phyloP scores from a whole-genome alignment of 805 yeast genomes.

The Jamesozyma rosinii region DNA sequence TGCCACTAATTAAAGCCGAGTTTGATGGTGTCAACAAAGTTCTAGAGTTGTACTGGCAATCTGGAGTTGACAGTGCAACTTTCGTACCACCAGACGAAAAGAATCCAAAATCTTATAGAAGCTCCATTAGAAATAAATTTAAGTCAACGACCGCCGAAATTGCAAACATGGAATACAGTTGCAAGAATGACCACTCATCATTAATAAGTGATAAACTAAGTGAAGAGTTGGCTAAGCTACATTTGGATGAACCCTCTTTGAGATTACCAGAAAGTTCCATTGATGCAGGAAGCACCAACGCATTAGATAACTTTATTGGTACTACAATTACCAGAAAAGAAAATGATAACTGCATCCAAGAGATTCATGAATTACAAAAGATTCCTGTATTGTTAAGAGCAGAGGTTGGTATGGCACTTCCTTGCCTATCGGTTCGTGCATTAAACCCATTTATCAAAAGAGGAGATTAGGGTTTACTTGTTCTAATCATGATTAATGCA shows the following conservation, averaged over 20 bases:
- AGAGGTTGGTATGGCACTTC: conserved; percentile 91
- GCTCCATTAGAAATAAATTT: conserved; percentile 68
- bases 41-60: conserved; percentile 85
- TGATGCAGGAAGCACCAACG: conserved; percentile 37
- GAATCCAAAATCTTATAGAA: conserved; percentile 64
- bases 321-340: conserved; percentile 52
- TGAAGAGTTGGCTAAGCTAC: conserved; percentile 41
- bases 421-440: conserved; percentile 86
- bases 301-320: conserved; percentile 39
- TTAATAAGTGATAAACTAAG: conserved; percentile 36
- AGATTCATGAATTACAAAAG: conserved; percentile 62
- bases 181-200: conserved; percentile 17
- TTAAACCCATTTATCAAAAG: conserved; percentile 65
- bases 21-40: conserved; percentile 60
- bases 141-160: conserved; percentile 65
- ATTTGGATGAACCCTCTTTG: conserved; percentile 41
- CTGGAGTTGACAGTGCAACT: conserved; percentile 84
- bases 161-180: conserved; percentile 40
- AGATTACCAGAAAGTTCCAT: conserved; percentile 21
- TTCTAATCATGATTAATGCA: neutral
- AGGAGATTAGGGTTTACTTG: conserved; percentile 4
- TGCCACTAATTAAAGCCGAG: conserved; percentile 87
- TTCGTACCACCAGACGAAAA: conserved; percentile 86
- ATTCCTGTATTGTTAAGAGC: conserved; percentile 83
- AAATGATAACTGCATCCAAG: conserved; percentile 62